Base-by-base conservation (phyloP, 2,329 filamentous ascomycete genomes). In the Zalaria obscura region DNA sequence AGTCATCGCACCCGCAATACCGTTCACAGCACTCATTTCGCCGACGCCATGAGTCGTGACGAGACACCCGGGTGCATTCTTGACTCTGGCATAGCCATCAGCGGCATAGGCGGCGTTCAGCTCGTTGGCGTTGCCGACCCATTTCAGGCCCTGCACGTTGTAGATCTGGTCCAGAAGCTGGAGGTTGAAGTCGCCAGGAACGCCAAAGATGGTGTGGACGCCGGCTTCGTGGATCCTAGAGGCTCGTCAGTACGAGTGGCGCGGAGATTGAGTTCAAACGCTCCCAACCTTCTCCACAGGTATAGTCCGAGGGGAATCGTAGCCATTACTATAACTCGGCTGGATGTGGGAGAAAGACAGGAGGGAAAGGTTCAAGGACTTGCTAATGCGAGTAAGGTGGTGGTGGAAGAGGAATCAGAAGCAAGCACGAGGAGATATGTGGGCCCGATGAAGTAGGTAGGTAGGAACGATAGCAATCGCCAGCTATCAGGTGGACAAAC, bases 71-170 rank as follows among this genome's bases (percentile, higher is more conserved):
- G 63, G 61, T 5, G 70, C 55, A 4, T 69, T 68, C 46, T 73
- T 73, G 44, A 73, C 63, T 8, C 73, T 60, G 3, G 69, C 66
- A 47, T 78, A 78, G 2, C 71, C 74, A 47, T 78, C 74, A 3
- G 70, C 69, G 0, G 72, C 70, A 45, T 75, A 76, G 3, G 63
- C 70, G 3, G 69, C 69, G 47, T 76, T 76, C 38, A 77, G 64
- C 53, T 77, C 73, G 48, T 76, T 77, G 41, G 66, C 63, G 45
- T 70, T 76, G 45, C 72, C 72, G 7, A 71, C 65, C 58, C 62
- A 66, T 36, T 58, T 50, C 6, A 68, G 50, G 3, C 60, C 61
- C 25, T 56, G 40, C 6, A 63, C 58, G 5, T 60, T 49, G 46
- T 60, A 64, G 36, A 68, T 57, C 41, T 61, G 55, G 39, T 68